Base-by-base conservation (phyloP, 345 rosid genomes). In the Melastoma malabathricum region DNA sequence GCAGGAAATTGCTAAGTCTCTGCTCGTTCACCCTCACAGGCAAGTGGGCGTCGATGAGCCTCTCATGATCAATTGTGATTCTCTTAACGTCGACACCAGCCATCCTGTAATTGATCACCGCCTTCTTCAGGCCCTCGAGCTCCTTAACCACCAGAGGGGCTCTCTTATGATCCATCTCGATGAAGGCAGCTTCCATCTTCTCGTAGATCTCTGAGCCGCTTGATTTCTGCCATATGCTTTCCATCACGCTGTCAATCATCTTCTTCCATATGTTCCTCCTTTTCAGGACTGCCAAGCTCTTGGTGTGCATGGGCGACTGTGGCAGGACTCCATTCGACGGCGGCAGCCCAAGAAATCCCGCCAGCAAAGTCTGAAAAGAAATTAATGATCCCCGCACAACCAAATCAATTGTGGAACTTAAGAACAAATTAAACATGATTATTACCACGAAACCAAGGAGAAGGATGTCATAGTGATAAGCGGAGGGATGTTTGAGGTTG, bases 311-410 rank as follows among this genome's bases (percentile, higher is more conserved):
- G 48, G 95, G 93, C 52, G 95, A 82, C 44, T 83, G 93, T 16
- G 95, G 97, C n/a, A 82, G 75, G 44, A 85, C 97, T 53, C 89
- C 97, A 55, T 85, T 89, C 52, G 95, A 85, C 45, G 97, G 95
- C 57, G 95, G 89, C 41, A 89, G 76, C 18, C 97, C 95, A 56
- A 85, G 80, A 59, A 89, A 54, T 56, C 95, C 97, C 48, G 95
- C 80, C 56, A 83, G 62, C 71, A 83, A 69, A 20, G 97, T 81
- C 95, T 89, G 68, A 44, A 55, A 59, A 54, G 15, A 15, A 12
- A 16, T 22, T 22, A 2, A 22, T 22, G 25, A n/a, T 22, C 4
- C 25, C 25, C 25, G 25, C 4, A 1, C 25, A 22, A 22, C 25
- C 25, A 22, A 22, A 22, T 22, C 25, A 22, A 22, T 22, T 22